Evolutionary conservation across 345 rosid species (phyloP), one percentile per base, ranked within the genome.

Genomic region (Atalantia buxifolia): DNA sequence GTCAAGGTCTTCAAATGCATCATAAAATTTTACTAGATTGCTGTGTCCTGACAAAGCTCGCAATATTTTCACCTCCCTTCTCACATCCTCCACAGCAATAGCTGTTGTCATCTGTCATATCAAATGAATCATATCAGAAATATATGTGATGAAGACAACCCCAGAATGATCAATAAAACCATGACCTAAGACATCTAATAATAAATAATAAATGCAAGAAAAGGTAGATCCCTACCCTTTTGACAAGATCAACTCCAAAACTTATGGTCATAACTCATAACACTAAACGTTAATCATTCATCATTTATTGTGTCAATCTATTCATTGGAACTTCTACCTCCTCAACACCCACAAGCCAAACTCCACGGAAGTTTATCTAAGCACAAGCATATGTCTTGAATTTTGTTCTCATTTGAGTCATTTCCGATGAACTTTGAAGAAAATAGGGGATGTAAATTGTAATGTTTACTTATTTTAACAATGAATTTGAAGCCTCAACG

Each of bases 51-150:
- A 83, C 85, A 96, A 88, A 72, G 94, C 95, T 81, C 84, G 90
- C 71, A 96, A 83, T 79, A 96, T 89, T 72, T 92, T 94, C 79
- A 96, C 98, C 87, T 96, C 98, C 84, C 99, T 92, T 85, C 99
- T 89, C 77, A 94, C 99, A 86, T 94, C 99, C 84, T 96, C 98
- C 68, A 96, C 82, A 42, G 99, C 92, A 81, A 96, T 96, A 69
- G 99, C 92, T 77, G 97, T 91, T 45, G 98, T 91, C 98, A 96
- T 94, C 99, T 96, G 65, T 81, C 81, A 81, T 8, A 69, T 70
- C 59, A 56, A 78, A 77, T 40, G 68, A 63, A 77, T 59, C n/a
- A 18, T 65, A 66, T 75, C 55, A 72, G 64, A 66, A 28, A 57
- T 38, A 69, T 61, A 68, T 57, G 48, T 45, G 7, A 9, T 33